Evolutionary conservation across 768 basidiomycete species (phyloP).

Genomic region (Boletus tylopilopsis): DNA sequence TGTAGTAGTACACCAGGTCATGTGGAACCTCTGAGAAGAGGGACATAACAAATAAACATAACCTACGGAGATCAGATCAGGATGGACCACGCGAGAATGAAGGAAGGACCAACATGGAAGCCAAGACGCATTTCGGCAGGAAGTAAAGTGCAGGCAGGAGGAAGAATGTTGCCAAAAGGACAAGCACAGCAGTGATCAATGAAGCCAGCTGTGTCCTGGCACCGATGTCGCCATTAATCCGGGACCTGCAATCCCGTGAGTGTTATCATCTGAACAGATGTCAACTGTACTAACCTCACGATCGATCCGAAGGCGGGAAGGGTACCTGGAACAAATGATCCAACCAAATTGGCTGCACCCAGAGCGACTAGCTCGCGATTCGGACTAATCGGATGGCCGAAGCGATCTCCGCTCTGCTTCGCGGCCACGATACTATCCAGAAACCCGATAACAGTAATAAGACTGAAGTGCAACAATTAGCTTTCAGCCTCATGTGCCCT

Average conservation of each 20-base stretch:
- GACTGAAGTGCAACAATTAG: slow-evolving; percentile 34
- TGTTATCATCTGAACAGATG: background rate
- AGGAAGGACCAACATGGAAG: slow-evolving; percentile 64
- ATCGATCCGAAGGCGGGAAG: slow-evolving; percentile 93
- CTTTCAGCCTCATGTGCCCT: background rate
- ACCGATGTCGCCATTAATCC: slow-evolving; percentile 89
- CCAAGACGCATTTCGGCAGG: slow-evolving; percentile 87
- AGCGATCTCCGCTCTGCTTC: slow-evolving; percentile 84
- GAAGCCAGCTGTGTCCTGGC: slow-evolving; percentile 88
- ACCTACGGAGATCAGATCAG: slow-evolving; percentile 41
- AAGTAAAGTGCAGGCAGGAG: slow-evolving; percentile 81
- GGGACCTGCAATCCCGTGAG: slow-evolving; percentile 42
- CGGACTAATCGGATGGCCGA: slow-evolving; percentile 84
- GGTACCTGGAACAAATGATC: slow-evolving; percentile 81
- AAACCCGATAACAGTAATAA: slow-evolving; percentile 85
- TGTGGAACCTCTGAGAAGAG: slow-evolving; percentile 85
- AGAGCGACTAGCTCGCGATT: slow-evolving; percentile 96
- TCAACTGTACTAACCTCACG: slow-evolving; percentile 54
- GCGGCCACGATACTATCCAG: slow-evolving; percentile 94
- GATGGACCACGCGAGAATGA: background rate
- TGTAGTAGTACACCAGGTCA: slow-evolving; percentile 82
- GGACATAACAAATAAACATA: slow-evolving; percentile 80
- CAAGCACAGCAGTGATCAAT: slow-evolving; percentile 65
- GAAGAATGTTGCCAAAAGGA: slow-evolving; percentile 86
- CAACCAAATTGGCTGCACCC: slow-evolving; percentile 72